Evolutionary conservation across 2,329 filamentous ascomycete species (phyloP), one percentile per base, ranked within the genome.

Genomic region (Penicillium frequentans): DNA sequence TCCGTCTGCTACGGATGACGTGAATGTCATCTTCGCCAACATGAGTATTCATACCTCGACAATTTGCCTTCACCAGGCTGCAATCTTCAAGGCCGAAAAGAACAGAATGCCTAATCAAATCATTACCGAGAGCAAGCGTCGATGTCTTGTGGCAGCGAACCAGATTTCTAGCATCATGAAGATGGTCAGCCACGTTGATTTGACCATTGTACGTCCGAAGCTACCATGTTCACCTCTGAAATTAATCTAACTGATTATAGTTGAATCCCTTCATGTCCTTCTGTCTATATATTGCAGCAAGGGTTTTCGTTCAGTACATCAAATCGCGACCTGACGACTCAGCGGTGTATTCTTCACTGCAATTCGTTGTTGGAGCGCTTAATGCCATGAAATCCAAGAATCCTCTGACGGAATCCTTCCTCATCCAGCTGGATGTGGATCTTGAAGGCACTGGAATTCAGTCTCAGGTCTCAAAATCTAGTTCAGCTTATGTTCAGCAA

Each of bases 11-110:
- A 77, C 96, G 33, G 78, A 81, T 16, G 89, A 93, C 68, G 84
- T 92, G 3, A 98, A 97, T 62, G 86, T 93, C 53, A 86, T 98
- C 5, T 98, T 97, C 72, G 86, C 90, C 56, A 98, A 98, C 68
- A 96, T 99, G 91, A 92, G 90, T 70, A 91, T 99, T 31, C 93
- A 98, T 72, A 96, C 95, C 0, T 96, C 93, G 1, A 92, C 91
- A 1, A 98, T 99, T 53, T 98, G 93, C 73, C 80, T 99, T n/a
- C 95, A 99, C 69, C 95, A 99, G 77, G 95, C 93, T 2, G 95
- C 95, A 26, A 98, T 99, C 21, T 97, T 93, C 82, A 98, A 97
- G 72, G 92, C 93, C 0, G 93, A 98, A 68, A 95, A 92, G 76
- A 89, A 96, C 73, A 85, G 86, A 52, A 79, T 97, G 59, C 87